Base-by-base conservation (phyloP, 805 yeast genomes). In the Ogataea methanolica region DNA sequence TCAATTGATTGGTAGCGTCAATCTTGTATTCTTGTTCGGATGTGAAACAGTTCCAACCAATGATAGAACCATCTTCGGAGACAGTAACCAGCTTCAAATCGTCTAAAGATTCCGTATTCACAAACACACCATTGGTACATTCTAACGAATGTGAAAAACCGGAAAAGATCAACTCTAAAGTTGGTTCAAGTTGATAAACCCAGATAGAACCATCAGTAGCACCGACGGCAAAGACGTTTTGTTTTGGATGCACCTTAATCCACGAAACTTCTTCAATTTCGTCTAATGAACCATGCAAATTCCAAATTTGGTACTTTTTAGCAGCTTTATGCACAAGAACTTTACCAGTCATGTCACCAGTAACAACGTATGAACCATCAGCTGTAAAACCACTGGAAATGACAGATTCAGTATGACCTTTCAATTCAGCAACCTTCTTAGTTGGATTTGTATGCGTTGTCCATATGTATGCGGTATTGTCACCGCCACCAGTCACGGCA, bases 341-440 rank as follows among this genome's bases (percentile, higher is more conserved):
- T 58, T 81, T 81, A 45, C 99, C 98, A 46, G 82, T 82, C 99
- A 94, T 94, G 68, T 95, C 99, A 36, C 92, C 98, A 6, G 97
- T 85, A 12, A 94, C 75, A 39, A 88, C 72, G 59, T 73, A 90
- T 40, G 80, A 75, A 23, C 98, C 99, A 59, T 88, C 94, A 35
- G 73, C 67, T 1, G 96, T 82, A 67, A 94, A 94, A 0, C 83
- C 89, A 44, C 94, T 91, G 7, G 88, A 74, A 44, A 89, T 78
- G 3, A 94, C 94, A 33, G 96, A 85, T 65, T 94, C 99, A 37
- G 83, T 83, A 68, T 88, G 96, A 19, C 92, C 96, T 44, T 72
- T 71, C 49, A 94, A 70, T 58, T 86, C 82, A 36, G 86, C 82
- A 2, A 89, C 91, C 48, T 86, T 74, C 52, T 83, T 80, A 11